These are phyloP conservation scores for Pichia californica DNA, from an alignment of 805 yeast species.

Conservation along the genomic window DNA sequence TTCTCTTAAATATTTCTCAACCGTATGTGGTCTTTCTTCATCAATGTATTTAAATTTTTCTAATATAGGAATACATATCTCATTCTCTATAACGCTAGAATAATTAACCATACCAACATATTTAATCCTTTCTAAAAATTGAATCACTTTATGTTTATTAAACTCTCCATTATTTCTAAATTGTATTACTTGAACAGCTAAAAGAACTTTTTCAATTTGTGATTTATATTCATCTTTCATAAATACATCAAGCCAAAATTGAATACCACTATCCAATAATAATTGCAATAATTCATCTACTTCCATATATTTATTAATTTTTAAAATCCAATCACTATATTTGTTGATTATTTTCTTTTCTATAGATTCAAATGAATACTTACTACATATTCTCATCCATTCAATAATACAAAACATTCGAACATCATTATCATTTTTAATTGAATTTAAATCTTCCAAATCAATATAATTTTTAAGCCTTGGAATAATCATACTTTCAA, in stretches of 20 bases:
- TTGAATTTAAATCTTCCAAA: neutral
- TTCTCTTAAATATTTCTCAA: neutral
- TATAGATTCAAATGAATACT: neutral
- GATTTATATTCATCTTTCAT: neutral
- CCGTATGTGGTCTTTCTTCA: no score
- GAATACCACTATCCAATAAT: no score
- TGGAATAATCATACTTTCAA: conserved; percentile 30
- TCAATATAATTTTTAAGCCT: conserved; percentile 29
- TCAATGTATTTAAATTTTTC: neutral
- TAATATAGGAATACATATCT: neutral
- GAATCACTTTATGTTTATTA: neutral
- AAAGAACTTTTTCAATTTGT: neutral
- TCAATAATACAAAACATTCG: no score
- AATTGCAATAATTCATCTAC: no score
- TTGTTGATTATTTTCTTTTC: neutral
- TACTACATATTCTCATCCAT: no score
- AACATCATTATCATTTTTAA: no score
- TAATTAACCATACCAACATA: neutral
- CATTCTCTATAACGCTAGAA: neutral
- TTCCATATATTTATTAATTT: no score
- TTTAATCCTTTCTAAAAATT: neutral
- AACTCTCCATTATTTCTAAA: neutral
- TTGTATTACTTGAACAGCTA: neutral
- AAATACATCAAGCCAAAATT: neutral
- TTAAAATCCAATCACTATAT: neutral